Percentiles rank a stretch among this genome's conserved stretches.
Evolutionary conservation across 768 basidiomycete species (phyloP).

Genomic region (Lactarius trivialis): DNA sequence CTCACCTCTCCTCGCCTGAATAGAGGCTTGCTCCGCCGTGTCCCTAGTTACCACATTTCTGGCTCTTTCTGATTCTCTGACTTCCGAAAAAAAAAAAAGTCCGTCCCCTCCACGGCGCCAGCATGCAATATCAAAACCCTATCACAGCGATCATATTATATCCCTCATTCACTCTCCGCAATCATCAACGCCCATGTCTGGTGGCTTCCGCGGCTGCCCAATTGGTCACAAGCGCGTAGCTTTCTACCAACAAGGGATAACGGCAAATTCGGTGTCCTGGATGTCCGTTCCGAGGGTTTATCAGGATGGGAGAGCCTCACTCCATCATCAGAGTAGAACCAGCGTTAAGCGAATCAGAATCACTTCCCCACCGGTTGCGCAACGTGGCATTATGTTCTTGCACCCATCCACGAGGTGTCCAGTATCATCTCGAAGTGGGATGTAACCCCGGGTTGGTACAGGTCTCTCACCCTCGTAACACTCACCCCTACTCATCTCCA

Average conservation of each 20-base stretch:
- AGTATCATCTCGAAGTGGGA: neutral
- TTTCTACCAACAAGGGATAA: neutral
- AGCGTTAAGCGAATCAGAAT: neutral
- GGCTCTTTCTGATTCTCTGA: neutral
- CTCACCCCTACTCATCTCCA: neutral
- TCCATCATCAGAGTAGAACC: neutral
- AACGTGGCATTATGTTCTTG: neutral
- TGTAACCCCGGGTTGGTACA: neutral
- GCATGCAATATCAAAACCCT: neutral
- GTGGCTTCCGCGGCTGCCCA: neutral
- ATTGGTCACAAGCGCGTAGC: neutral
- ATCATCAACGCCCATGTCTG: neutral
- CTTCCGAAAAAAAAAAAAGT: neutral
- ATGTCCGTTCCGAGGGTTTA: neutral
- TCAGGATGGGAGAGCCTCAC: neutral
- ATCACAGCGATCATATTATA: neutral
- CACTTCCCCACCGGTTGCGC: neutral
- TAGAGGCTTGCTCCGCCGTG: neutral
- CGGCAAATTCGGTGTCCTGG: neutral
- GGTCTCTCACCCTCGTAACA: neutral
- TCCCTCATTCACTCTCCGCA: neutral
- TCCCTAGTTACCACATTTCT: neutral
- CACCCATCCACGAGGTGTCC: neutral
- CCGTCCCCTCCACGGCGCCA: neutral
- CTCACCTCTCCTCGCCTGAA: neutral